These are phyloP conservation scores for Ganoderma meredithae DNA, from an alignment of 1,284 basidiomycete genomes.

Conservation along the genomic window DNA sequence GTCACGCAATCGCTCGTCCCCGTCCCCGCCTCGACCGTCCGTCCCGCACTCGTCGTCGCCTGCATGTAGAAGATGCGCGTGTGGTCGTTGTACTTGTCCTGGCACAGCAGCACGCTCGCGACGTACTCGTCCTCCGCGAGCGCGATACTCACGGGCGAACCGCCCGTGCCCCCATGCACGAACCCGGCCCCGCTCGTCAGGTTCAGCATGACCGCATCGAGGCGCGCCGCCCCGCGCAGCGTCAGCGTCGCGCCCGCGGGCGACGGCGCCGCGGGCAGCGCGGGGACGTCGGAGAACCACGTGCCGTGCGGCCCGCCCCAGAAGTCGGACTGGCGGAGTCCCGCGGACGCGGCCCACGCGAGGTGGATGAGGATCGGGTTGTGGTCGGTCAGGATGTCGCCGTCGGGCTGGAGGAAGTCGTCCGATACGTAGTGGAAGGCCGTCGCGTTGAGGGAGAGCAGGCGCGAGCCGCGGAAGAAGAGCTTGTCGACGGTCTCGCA, in stretches of 20 bases:
- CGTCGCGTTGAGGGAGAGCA: constrained; percentile 15
- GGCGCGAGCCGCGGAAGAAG: constrained; percentile 22
- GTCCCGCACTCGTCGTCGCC: constrained; percentile 18
- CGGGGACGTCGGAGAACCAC: constrained; percentile 22
- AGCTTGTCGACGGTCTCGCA: constrained; percentile 29
- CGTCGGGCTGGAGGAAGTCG: constrained; percentile 19
- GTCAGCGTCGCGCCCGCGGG: constrained; percentile 13
- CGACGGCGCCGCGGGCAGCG: constrained; percentile 16
- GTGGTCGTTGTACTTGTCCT: constrained; percentile 19
- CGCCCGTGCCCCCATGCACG: constrained; percentile 25
- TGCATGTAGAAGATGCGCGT: constrained; percentile 25
- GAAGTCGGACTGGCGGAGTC: constrained; percentile 21
- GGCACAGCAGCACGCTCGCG: constrained; percentile 15
- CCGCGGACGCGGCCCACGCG: constrained; percentile 10
- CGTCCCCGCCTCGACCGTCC: constrained; percentile 14
- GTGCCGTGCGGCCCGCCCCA: constrained; percentile 25
- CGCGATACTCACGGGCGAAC: constrained; percentile 10
- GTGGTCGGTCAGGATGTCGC: constrained; percentile 22
- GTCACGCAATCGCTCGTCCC: constrained; percentile 17
- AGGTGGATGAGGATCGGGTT: constrained; percentile 22
- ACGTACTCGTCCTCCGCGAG: constrained; percentile 17
- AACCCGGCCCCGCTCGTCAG: constrained; percentile 15
- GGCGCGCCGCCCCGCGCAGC: constrained; percentile 19
- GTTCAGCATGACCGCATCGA: constrained; percentile 21
- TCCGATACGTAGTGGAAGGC: constrained; percentile 15